A percentile compares a stretch with the other conserved stretches of the same genome.
Evolutionary conservation across 169 alveolate genomes (phyloP).

Genomic region (Babesia bovis): DNA sequence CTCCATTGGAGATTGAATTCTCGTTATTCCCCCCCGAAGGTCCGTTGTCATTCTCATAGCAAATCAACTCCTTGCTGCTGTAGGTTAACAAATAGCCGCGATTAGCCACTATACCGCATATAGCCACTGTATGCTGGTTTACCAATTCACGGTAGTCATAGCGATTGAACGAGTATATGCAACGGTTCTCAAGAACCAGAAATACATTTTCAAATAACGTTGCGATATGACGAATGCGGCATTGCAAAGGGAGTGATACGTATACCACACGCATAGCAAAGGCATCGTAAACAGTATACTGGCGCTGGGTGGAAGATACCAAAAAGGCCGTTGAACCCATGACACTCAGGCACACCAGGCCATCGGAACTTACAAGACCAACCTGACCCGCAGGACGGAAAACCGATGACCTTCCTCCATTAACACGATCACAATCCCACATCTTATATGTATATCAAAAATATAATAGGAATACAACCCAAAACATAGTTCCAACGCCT

Average conservation of each 20-base stretch:
- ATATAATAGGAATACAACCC: too few relatives aligned
- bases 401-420: conserved; percentile 48
- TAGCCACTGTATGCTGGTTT: conserved; percentile 12
- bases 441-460: too few relatives aligned
- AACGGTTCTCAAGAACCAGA: conserved; percentile 36
- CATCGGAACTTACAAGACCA: conserved; percentile 59
- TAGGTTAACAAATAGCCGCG: conserved; percentile 23
- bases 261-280: conserved; percentile 37
- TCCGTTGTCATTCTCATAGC: conserved; percentile 7
- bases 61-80: conserved; percentile 31
- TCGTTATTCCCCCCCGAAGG: not conserved
- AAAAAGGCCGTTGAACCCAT: conserved; percentile 50
- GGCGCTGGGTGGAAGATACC: conserved; percentile 43
- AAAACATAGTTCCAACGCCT: too few relatives aligned
- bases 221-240: conserved; percentile 40
- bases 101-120: conserved; percentile 13
- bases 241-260: conserved; percentile 57
- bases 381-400: conserved; percentile 62
- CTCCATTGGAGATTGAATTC: not conserved
- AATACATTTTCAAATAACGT: conserved; percentile 45
- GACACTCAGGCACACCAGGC: conserved; percentile 33
- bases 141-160: conserved; percentile 50
- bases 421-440: conserved; percentile 18
- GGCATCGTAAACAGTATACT: conserved; percentile 60
- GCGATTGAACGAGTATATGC: conserved; percentile 45